phyloP scores from a whole-genome alignment of 805 yeast genomes.

The Myxozyma neotropica region DNA sequence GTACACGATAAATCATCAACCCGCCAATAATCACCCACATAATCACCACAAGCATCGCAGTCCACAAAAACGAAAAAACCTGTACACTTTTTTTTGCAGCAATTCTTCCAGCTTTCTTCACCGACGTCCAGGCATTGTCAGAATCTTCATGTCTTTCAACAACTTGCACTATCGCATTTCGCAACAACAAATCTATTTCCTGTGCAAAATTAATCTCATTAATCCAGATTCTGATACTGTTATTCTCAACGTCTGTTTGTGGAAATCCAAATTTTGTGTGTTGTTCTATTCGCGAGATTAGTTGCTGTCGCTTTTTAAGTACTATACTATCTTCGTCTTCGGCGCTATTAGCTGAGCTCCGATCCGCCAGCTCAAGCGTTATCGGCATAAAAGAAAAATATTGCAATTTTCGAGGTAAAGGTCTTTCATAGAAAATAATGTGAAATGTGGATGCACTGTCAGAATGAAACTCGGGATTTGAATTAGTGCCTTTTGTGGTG shows the following conservation, averaged over 20 bases:
- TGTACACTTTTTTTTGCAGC: constrained; percentile 24
- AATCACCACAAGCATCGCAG: constrained; percentile 8
- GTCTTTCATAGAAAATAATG: constrained; percentile 68
- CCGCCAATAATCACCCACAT: constrained; percentile 30
- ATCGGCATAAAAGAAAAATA: constrained; percentile 78
- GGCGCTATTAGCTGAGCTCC: constrained; percentile 34
- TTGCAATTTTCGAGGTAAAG: constrained; percentile 69
- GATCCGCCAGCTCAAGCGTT: constrained; percentile 54
- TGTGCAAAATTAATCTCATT: constrained; percentile 44
- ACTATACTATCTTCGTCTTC: constrained; percentile 37
- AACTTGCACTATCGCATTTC: background rate
- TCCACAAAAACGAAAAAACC: constrained; percentile 12
- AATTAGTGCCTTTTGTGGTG: background rate
- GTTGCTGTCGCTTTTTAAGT: constrained; percentile 15
- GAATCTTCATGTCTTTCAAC: background rate
- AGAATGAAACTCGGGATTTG: constrained; percentile 3
- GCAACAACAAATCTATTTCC: constrained; percentile 41
- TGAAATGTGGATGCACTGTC: constrained; percentile 20
- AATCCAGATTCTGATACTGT: constrained; percentile 36
- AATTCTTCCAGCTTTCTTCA: background rate
- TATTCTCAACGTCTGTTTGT: constrained; percentile 2
- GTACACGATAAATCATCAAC: constrained; percentile 37
- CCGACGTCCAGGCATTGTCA: background rate
- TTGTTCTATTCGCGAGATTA: constrained; percentile 31
- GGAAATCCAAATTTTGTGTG: constrained; percentile 34